Base-by-base conservation (phyloP, 2,329 filamentous ascomycete species). In the Arthrinium puccinioides region DNA sequence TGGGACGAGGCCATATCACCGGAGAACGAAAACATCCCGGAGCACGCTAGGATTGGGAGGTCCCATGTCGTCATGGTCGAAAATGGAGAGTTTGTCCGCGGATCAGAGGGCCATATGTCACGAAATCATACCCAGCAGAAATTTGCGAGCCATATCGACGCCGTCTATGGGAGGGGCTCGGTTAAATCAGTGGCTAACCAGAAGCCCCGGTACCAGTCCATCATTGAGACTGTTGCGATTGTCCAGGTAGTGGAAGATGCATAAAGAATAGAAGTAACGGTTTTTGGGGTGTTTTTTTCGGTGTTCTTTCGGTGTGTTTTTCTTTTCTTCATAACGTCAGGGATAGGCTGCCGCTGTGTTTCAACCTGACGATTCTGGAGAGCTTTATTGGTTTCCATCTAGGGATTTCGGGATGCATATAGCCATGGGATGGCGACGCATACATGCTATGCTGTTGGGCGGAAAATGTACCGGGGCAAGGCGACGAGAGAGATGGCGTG, bases 141-240 rank as follows among this genome's bases (percentile, higher is more conserved):
- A 26, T 41, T 27, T 21, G 23, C 21, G n/a, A 30, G 26, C 21
- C 19, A 37, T 5, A 41, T 41, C 18, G 31, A 38, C 18, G 14
- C 15, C 14, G 39, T 41, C 19, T 41, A 41, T 14, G 39, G 39
- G 10, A 14, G 20, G n/a, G 35, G 24, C 15, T 14, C 25, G 9
- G 32, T 29, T 20, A 32, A 29, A 18, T n/a, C 21, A 3, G 25
- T 23, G 10, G 21, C 27, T 0, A 14, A 20, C 9, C 27, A 23
- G 11, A 18, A 28, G 30, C 39, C 39, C 13, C 25, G 39, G n/a
- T 41, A 37, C 26, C 32, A 41, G 31, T 41, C 39, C 20, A 41
- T 41, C 4, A 35, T 41, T 11, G 35, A 37, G 21, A 41, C 39
- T 21, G 34, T 34, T 15, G 39, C 37, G 23, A 25, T 31, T 27